A percentile compares a stretch with the other conserved stretches of the same genome.
Conservation (phyloP, 257 asterid genomes). For the Jaltomata sinuosa region DNA sequence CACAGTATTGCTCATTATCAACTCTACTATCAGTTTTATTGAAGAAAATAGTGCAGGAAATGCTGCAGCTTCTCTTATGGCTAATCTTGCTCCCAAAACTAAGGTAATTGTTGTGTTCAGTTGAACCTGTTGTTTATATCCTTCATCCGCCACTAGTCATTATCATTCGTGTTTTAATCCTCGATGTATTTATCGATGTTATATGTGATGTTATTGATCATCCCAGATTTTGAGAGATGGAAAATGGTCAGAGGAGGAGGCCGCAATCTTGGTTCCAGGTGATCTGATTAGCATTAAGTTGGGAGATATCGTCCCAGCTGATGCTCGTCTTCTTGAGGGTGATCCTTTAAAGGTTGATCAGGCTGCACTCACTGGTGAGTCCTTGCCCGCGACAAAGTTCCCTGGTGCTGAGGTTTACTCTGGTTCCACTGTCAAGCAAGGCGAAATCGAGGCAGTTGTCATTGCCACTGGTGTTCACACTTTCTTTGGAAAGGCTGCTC, state of each 20-base stretch:
- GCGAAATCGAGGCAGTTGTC: slow-evolving; percentile 82
- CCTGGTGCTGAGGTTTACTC: slow-evolving; percentile 78
- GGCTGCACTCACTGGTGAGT: slow-evolving; percentile 84
- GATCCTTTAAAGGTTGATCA: slow-evolving; percentile 89
- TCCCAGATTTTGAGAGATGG: slow-evolving; percentile 80
- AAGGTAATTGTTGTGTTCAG: no score
- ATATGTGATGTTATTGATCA: neutral
- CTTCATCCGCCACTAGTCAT: no score
- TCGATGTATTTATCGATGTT: neutral
- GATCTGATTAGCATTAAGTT: slow-evolving; percentile 82
- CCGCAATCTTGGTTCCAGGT: slow-evolving; percentile 81
- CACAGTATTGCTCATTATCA: slow-evolving; percentile 50
- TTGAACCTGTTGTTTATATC: no score
- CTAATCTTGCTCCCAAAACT: slow-evolving; percentile 88
- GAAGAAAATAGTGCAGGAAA: slow-evolving; percentile 86
- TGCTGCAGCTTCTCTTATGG: slow-evolving; percentile 93
- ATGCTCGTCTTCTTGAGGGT: slow-evolving; percentile 88
- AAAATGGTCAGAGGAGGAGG: slow-evolving; percentile 74
- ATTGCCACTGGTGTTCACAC: slow-evolving; percentile 96
- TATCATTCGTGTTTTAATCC: neutral
- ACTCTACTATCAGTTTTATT: slow-evolving; percentile 76
- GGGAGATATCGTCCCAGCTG: slow-evolving; percentile 90
- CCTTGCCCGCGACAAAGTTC: slow-evolving; percentile 69
- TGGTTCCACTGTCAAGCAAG: slow-evolving; percentile 94
- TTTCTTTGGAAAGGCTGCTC: slow-evolving; percentile 97